Conservation (phyloP, 2,329 filamentous ascomycete species). For the Lecanicillium sp. region DNA sequence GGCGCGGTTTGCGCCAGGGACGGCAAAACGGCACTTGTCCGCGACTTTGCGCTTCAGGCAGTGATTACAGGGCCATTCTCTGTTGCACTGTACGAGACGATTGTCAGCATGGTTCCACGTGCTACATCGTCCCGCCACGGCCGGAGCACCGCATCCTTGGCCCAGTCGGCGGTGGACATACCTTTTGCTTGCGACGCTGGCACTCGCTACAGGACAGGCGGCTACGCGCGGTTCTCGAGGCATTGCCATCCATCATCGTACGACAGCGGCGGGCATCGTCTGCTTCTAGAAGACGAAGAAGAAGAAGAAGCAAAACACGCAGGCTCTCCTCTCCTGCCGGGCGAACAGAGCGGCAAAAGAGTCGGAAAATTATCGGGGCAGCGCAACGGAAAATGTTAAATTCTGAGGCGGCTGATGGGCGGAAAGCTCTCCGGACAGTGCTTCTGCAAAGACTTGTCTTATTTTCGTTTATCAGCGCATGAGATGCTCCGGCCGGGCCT, state of each 20-base stretch:
- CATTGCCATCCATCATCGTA: constrained; percentile 3
- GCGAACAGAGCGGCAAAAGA: constrained; percentile 1
- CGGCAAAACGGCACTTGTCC: constrained; percentile 29
- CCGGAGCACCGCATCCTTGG: too few species aligned
- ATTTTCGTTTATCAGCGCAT: too few species aligned
- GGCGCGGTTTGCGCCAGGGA: constrained; percentile 17
- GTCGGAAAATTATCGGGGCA: not conserved
- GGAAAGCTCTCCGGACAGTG: too few species aligned
- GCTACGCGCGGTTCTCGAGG: constrained; percentile 6
- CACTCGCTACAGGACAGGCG: constrained; percentile 39
- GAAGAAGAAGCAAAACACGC: not conserved
- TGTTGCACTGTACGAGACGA: constrained; percentile 27
- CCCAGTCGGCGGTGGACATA: constrained; percentile 17
- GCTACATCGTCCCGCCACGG: too few species aligned
- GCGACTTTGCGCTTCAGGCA: constrained; percentile 34
- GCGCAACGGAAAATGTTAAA: not conserved
- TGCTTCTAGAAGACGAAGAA: not conserved
- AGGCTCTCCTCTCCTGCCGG: not conserved
- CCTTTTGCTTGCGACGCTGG: constrained; percentile 35
- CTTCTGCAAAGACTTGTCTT: too few species aligned
- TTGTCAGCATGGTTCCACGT: constrained; percentile 12
- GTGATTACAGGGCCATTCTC: constrained; percentile 35
- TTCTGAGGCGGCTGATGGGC: too few species aligned
- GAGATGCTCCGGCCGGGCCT: too few species aligned
- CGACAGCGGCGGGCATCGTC: not conserved